Percentiles rank a stretch among this genome's conserved stretches.
Evolutionary conservation across 2,329 filamentous ascomycete species (phyloP).

Genomic region (Cordyceps tenuipes): DNA sequence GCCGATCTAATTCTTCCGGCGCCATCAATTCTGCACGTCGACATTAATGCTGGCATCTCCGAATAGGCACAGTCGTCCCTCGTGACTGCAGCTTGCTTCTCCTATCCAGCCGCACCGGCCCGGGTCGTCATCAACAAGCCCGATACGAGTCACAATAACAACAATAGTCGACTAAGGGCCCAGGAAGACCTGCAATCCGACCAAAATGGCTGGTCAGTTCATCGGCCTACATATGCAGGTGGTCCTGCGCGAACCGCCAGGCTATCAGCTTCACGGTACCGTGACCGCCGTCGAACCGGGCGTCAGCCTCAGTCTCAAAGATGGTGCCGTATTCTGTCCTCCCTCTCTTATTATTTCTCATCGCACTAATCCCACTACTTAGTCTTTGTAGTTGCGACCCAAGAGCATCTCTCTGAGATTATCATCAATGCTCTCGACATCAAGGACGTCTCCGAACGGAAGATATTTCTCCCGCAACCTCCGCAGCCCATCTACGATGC

Average conservation of each 20-base stretch:
- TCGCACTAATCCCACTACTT: not conserved
- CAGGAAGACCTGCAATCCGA: not conserved
- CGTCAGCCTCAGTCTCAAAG: constrained; percentile 58
- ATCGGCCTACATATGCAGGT: constrained; percentile 70
- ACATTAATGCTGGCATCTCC: constrained; percentile 4
- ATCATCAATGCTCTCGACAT: constrained; percentile 41
- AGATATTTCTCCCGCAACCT: constrained; percentile 15
- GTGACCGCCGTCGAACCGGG: constrained; percentile 61
- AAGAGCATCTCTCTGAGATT: constrained; percentile 33
- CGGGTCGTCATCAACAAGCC: not conserved
- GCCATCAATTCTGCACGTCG: not conserved
- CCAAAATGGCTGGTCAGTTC: constrained; percentile 51
- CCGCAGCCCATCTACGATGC: constrained; percentile 20
- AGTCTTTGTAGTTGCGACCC: constrained; percentile 34
- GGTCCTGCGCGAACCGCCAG: constrained; percentile 57
- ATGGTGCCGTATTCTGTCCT: constrained; percentile 47
- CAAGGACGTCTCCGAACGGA: constrained; percentile 33
- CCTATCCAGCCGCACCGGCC: not conserved
- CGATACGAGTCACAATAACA: not conserved
- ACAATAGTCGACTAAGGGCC: not conserved
- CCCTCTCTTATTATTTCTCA: not conserved
- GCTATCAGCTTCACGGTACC: constrained; percentile 58
- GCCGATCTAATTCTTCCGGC: not conserved
- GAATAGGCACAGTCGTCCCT: not conserved
- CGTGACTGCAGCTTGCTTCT: not conserved